These are phyloP conservation scores for Cercospora nicotianae DNA, from an alignment of 2,329 filamentous ascomycete species.

Conservation along the genomic window DNA sequence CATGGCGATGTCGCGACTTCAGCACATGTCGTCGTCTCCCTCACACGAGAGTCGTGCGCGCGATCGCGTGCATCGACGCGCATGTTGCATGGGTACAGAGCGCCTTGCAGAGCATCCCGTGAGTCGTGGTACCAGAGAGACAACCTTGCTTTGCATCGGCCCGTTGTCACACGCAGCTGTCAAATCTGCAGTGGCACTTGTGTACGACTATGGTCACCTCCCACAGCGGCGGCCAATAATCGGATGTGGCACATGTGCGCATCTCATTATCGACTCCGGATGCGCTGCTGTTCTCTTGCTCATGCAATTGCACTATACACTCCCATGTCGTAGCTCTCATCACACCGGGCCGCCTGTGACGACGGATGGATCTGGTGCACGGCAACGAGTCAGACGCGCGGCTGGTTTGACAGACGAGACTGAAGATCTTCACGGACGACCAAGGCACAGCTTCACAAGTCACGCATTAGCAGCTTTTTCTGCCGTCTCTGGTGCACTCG, in stretches of 20 bases:
- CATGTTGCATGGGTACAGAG: neutral
- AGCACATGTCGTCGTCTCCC: neutral
- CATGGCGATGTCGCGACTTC: neutral
- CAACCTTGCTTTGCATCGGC: slow-evolving; percentile 18
- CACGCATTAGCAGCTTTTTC: neutral
- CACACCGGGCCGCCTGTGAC: neutral
- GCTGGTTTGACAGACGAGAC: neutral
- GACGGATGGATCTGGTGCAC: neutral
- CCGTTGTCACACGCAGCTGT: slow-evolving; percentile 22
- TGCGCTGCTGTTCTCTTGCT: neutral
- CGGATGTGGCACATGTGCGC: neutral
- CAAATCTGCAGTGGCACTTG: slow-evolving; percentile 19
- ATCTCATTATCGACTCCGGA: neutral
- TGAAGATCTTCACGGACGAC: neutral
- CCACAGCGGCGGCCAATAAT: neutral
- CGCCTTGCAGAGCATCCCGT: slow-evolving; percentile 10
- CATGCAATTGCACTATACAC: neutral
- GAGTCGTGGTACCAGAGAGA: slow-evolving; percentile 10
- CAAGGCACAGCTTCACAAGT: neutral
- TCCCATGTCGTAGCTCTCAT: neutral
- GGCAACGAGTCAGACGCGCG: neutral
- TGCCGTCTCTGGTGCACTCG: neutral
- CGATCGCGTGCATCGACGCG: slow-evolving; percentile 15
- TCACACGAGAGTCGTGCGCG: neutral
- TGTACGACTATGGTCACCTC: neutral